Evolutionary conservation across 257 asterid genomes (phyloP), one percentile per base, ranked within the genome.

Genomic region (Coffea eugenioides): DNA sequence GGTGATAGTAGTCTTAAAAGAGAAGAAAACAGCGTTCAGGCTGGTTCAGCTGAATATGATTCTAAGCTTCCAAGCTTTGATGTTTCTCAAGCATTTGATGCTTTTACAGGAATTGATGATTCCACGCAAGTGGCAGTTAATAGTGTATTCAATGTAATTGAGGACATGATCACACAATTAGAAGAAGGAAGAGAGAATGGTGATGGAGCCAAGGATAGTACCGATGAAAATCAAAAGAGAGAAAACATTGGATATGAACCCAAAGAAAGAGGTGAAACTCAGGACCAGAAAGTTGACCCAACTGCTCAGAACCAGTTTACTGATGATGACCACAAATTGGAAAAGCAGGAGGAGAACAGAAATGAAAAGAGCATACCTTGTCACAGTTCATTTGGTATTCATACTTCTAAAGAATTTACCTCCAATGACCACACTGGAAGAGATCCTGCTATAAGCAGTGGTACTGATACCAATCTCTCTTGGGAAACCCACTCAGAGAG

Each of bases 91-190:
- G 97, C 99, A 77, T 88, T 96, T 8, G 88, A 86, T 86, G 95
- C 97, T 69, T 85, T 96, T 59, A 88, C 97, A 66, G 97, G 89
- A 51, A 85, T 96, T 69, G 99, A 96, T 89, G 99, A 96, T 89
- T 89, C 99, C 48, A 92, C 98, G 67, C 99, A 96, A 88, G 88
- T 88, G 76, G 98, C 99, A 80, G 97, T 96, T 81, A 92, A 91
- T 76, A 90, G 91, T 85, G 97, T 96, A 57, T 96, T 92, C 85
- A 74, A 88, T 86, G 97, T 91, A 74, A 88, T 96, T 56, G 98
- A 90, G 86, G 94, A 80, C 89, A 87, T 96, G 97, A 88, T 96
- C 85, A 89, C 92, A 80, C 90, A 88, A 85, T 83, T 91, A 77
- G 97, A 91, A 77, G 93, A 72, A 74, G 91, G 86, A 52, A 85